Base-by-base conservation (phyloP, 2,329 filamentous ascomycete species). In the Paradendryphiella salina region DNA sequence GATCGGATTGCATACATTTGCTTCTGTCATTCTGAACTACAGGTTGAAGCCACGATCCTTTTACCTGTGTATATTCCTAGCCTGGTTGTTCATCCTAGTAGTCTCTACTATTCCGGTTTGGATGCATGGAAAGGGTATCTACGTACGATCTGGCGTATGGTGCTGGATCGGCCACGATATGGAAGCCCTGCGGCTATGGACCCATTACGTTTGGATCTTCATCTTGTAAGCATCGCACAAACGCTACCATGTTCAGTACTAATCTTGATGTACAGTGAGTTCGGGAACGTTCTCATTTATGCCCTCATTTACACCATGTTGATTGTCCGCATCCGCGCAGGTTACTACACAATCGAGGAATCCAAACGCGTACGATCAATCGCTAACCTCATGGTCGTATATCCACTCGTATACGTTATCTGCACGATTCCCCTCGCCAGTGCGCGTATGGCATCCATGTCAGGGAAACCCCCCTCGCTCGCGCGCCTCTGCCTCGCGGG, bases 181-280 rank as follows among this genome's bases (percentile, higher is more conserved):
- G 57, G 75, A 79, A 34, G 66, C 73, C 2, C 75, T 85, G 6
- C 82, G 85, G 15, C 75, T 88, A 0, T 77, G 79, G 56, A 77
- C 84, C 0, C 85, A 87, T 62, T 87, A 87, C 56, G 71, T 86
- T 26, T 88, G 82, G 81, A 85, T 87, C 46, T 86, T 82, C 61
- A 65, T 80, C 18, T 75, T 78, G 64, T 66, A 60, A 51, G 58
- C 35, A 5, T 13, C 33, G 1, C 7, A 3, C 17, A 7, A 1
- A 3, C 15, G 6, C 17, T 9, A 5, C 11, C 3, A 15, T 10
- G 7, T 21, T 15, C 36, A 3, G 40, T n/a, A 31, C 50, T 47
- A 43, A 63, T 37, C 5, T 15, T 43, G 21, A 15, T 7, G 28
- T 11, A 9, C 33, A 66, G 62, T 47, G 75, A 82, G 58, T 79